Percentiles rank a stretch among this genome's conserved stretches.
Evolutionary conservation across 2,329 filamentous ascomycete genomes (phyloP).

Genomic region (Capronia coronata): DNA sequence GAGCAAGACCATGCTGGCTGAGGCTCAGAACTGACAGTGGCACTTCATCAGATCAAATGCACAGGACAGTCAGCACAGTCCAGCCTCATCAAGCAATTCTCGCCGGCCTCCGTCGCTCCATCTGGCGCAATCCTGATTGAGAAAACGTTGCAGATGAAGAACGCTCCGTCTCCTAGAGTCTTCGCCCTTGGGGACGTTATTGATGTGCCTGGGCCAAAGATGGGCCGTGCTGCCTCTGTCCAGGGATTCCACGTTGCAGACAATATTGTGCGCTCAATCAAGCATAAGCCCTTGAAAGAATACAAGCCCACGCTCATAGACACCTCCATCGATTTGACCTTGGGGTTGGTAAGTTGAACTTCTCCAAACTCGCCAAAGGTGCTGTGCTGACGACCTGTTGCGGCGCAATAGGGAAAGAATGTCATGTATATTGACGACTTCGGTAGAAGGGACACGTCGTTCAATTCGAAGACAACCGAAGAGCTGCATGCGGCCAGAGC

Average conservation of each 20-base stretch:
- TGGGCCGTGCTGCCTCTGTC: slow-evolving; percentile 49
- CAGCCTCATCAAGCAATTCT: slow-evolving; percentile 41
- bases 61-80: slow-evolving; percentile 56
- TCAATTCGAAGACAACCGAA: slow-evolving; percentile 35
- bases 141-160: slow-evolving; percentile 52
- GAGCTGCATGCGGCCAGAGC: slow-evolving; percentile 41
- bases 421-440: slow-evolving; percentile 16
- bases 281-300: slow-evolving; percentile 37
- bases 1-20: background rate
- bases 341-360: slow-evolving; percentile 38
- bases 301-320: slow-evolving; percentile 46
- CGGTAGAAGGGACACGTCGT: slow-evolving; percentile 8
- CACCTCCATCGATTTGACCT: slow-evolving; percentile 48
- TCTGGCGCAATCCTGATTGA: slow-evolving; percentile 50
- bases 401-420: slow-evolving; percentile 9
- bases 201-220: slow-evolving; percentile 45
- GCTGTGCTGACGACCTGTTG: background rate
- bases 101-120: slow-evolving; percentile 41
- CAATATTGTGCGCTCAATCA: slow-evolving; percentile 49
- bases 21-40: background rate
- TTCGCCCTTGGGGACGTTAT: slow-evolving; percentile 62
- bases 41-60: slow-evolving; percentile 48
- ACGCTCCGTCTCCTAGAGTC: slow-evolving; percentile 43
- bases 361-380: background rate
- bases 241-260: slow-evolving; percentile 50